Evolutionary conservation across 352 stramenopile species (phyloP), one percentile per base, ranked within the genome.

Genomic region (Globisporangium solare): DNA sequence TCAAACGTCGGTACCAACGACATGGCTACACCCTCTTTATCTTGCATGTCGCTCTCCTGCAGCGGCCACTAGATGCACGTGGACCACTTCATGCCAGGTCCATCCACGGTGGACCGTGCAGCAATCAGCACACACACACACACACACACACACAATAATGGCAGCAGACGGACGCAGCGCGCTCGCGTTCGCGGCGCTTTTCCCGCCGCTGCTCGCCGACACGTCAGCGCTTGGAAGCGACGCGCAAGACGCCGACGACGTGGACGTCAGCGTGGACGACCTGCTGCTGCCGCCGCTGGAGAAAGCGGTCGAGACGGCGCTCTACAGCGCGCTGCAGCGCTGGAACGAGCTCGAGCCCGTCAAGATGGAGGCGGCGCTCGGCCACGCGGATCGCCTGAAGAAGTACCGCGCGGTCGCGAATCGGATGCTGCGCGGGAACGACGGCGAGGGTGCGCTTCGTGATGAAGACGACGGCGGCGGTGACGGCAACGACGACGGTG

Each of bases 291-390:
- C 61, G 2, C 68, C 79, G 21, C 60, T 89, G 17, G 76, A 92
- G 48, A 70, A 79, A 18, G 66, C 76, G 17, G 73, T 92, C 31
- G 77, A 89, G 13, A 32, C 54, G 20, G 61, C 74, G 14, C 70
- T 92, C 32, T 80, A 88, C 57, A 61, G 69, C 42, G 79, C 79
- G 15, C 63, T 92, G 27, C 67, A 67, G 40, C 71, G 61, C 45
- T 92, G 81, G 81, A 92, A 92, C 58, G 65, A 68, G 40, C 57
- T 72, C 40, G 67, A 86, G 43, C 67, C 73, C 12, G 79, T 71
- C 1, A 48, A 68, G 2, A 65, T 67, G 18, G 81, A 92, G 50
- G 59, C 71, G 27, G 68, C 74, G 31, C 63, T 89, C 63, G 40
- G 65, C 11, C 88, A 88, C 58, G 56, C 70, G 15, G 75, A 89